Conservation (phyloP, 1,284 basidiomycete species). For the Marasmius oreades region DNA sequence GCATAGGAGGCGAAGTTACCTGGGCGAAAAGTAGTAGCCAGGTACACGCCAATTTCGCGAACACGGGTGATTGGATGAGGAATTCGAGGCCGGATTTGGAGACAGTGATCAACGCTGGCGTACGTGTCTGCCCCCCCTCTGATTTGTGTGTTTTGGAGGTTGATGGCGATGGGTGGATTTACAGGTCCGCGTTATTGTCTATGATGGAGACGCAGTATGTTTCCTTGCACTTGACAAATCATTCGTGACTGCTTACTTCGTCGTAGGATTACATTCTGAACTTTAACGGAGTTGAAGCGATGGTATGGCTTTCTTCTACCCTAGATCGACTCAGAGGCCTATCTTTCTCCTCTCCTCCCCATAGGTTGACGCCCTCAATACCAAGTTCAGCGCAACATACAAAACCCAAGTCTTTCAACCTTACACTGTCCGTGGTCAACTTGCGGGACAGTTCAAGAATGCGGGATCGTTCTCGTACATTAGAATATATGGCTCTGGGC, state of each 20-base stretch:
- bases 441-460: conserved; percentile 54
- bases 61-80: conserved; percentile 59
- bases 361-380: conserved; percentile 36
- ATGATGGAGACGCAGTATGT: conserved; percentile 53
- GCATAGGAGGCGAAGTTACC: conserved; percentile 54
- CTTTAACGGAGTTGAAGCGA: conserved; percentile 56
- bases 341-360: no score
- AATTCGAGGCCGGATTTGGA: conserved; percentile 53
- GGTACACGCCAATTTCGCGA: conserved; percentile 49
- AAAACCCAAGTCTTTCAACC: conserved; percentile 38
- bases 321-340: no score
- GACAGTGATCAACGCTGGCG: conserved; percentile 57
- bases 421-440: conserved; percentile 48
- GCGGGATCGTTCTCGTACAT: conserved; percentile 60
- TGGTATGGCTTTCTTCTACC: conserved; percentile 28
- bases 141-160: background rate
- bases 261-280: conserved; percentile 55
- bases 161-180: background rate
- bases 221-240: background rate
- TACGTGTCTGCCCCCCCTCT: conserved; percentile 26
- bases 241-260: conserved; percentile 6
- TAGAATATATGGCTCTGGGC: conserved; percentile 51
- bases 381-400: conserved; percentile 35
- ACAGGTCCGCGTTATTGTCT: conserved; percentile 42
- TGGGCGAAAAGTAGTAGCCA: conserved; percentile 38